These are phyloP conservation scores for Diplotaxis tenuifolia DNA, from an alignment of 345 rosid species.

Conservation along the genomic window DNA sequence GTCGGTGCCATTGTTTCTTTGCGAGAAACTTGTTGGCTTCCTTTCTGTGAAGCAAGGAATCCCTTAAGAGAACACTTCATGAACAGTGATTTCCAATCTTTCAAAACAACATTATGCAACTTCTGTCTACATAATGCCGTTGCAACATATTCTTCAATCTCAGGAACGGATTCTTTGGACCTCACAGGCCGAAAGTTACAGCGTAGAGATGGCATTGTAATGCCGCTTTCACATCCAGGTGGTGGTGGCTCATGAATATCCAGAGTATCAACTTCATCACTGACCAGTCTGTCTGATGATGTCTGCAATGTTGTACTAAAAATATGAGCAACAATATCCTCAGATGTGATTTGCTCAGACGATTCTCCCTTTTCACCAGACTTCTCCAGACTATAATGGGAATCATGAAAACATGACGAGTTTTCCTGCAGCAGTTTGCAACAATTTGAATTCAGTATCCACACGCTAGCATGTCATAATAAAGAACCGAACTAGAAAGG, in stretches of 20 bases:
- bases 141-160: constrained; percentile 59
- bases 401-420: constrained; percentile 26
- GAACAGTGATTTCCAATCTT: constrained; percentile 58
- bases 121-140: constrained; percentile 75
- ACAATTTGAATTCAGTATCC: constrained; percentile 17
- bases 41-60: constrained; percentile 45
- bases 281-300: constrained; percentile 34
- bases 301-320: constrained; percentile 49
- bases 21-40: constrained; percentile 51
- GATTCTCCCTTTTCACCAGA: constrained; percentile 35
- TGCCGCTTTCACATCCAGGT: constrained; percentile 61
- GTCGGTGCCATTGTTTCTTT: constrained; percentile 49
- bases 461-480: constrained; percentile 18
- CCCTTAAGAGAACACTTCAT: constrained; percentile 43
- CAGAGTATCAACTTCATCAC: constrained; percentile 38
- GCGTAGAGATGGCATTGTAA: constrained; percentile 36
- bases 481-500: constrained; percentile 9
- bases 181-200: constrained; percentile 46
- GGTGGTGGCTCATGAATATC: constrained; percentile 59
- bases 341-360: constrained; percentile 26
- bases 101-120: constrained; percentile 65
- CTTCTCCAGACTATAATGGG: constrained; percentile 10
- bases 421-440: constrained; percentile 45
- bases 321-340: constrained; percentile 41
- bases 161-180: constrained; percentile 41